These are phyloP conservation scores for Inosperma sp. DNA, from an alignment of 768 basidiomycete species.

Conservation along the genomic window DNA sequence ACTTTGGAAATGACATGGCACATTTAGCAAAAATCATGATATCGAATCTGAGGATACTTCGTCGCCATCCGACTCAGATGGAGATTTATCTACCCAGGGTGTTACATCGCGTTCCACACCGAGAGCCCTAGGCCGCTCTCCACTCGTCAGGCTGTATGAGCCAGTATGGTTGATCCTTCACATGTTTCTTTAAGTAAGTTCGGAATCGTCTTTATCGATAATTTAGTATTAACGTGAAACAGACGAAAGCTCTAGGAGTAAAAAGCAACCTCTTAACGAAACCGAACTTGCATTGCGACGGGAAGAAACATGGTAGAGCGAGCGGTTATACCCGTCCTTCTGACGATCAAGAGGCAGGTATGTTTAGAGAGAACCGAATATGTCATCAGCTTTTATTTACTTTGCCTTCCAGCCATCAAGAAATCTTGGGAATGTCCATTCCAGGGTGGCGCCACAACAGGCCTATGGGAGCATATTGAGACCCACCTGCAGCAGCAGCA, in stretches of 20 bases:
- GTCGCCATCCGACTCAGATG: slow-evolving; percentile 27
- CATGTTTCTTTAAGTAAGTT: slow-evolving; percentile 58
- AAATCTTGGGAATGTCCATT: background rate
- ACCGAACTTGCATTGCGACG: slow-evolving; percentile 66
- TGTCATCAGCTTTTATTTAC: background rate
- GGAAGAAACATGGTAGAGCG: too few relatives aligned
- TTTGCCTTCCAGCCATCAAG: background rate
- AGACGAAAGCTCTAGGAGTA: slow-evolving; percentile 33
- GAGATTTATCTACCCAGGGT: slow-evolving; percentile 20
- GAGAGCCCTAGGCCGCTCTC: slow-evolving; percentile 38
- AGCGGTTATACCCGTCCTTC: too few relatives aligned
- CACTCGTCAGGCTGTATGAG: slow-evolving; percentile 64
- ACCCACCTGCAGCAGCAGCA: too few relatives aligned
- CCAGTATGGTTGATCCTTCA: slow-evolving; percentile 60
- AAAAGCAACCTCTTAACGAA: slow-evolving; percentile 67
- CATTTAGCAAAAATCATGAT: slow-evolving; percentile 21
- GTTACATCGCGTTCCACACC: slow-evolving; percentile 26
- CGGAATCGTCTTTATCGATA: background rate
- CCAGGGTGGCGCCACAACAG: too few relatives aligned
- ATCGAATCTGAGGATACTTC: slow-evolving; percentile 37
- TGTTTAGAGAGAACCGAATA: background rate
- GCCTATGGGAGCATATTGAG: too few relatives aligned
- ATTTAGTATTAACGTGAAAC: background rate
- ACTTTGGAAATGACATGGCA: background rate
- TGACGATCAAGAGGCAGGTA: background rate